These are phyloP conservation scores for Actinidia polygama DNA, from an alignment of 179 eudicot genomes.

Conservation along the genomic window DNA sequence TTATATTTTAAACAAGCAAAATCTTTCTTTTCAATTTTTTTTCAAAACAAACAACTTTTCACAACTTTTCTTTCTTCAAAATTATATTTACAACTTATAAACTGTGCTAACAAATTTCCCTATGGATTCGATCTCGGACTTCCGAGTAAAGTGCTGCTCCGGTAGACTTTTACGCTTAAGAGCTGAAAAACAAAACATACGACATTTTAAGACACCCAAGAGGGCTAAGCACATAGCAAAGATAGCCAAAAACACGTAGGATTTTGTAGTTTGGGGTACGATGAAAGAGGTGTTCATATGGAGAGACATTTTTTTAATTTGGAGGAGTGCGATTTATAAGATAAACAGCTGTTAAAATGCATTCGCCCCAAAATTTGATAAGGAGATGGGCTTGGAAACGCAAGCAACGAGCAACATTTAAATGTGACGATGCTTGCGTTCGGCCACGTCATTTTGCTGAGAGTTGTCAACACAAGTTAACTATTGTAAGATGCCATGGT, in stretches of 20 bases:
- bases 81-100: too few species aligned
- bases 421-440: conserved; percentile 5
- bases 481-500: neutral
- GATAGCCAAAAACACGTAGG: conserved; percentile 10
- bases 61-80: too few species aligned
- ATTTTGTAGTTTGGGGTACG: neutral
- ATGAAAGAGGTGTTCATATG: neutral
- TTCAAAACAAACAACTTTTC: too few species aligned
- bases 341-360: neutral
- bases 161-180: too few species aligned
- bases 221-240: neutral
- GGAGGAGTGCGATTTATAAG: neutral
- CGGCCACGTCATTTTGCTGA: neutral
- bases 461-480: conserved; percentile 1
- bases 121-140: too few species aligned
- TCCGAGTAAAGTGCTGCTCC: too few species aligned
- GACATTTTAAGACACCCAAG: too few species aligned
- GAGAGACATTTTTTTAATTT: neutral
- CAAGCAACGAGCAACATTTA: conserved; percentile 10
- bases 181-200: too few species aligned
- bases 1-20: too few species aligned
- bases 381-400: conserved; percentile 9
- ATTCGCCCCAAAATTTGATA: neutral
- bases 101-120: too few species aligned
- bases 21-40: too few species aligned